phyloP scores from a whole-genome alignment of 352 stramenopile species.

The Globisporangium lucens region DNA sequence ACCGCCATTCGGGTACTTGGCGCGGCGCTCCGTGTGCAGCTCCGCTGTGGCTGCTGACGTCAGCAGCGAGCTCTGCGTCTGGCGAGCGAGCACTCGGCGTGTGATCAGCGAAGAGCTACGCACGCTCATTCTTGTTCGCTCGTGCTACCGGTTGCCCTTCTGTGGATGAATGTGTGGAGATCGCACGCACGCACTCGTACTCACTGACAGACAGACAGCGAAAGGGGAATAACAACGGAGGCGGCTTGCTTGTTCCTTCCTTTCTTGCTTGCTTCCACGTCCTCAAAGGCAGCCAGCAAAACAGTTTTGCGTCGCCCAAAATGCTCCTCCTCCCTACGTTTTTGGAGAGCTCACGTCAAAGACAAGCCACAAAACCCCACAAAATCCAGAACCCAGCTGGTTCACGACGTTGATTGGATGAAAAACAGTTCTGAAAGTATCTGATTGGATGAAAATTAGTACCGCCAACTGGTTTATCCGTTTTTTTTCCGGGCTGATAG shows the following conservation, averaged over 20 bases:
- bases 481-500: background rate
- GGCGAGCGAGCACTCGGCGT: conserved; percentile 14
- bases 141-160: background rate
- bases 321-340: conserved; percentile 8
- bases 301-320: background rate
- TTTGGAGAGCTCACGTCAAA: conserved; percentile 8
- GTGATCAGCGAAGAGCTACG: conserved; percentile 17
- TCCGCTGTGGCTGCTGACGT: background rate
- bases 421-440: background rate
- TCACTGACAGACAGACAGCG: background rate
- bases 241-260: background rate
- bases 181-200: background rate
- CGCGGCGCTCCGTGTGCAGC: conserved; percentile 17
- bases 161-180: background rate
- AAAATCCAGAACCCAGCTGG: background rate
- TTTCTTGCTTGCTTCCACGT: background rate
- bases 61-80: conserved; percentile 3
- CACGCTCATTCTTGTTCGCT: conserved; percentile 10
- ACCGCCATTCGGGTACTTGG: conserved; percentile 12
- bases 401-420: background rate
- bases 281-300: background rate
- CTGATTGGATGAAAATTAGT: conserved; percentile 8
- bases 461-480: background rate
- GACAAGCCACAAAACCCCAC: conserved; percentile 1
- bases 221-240: background rate